Percentiles rank a stretch among this genome's conserved stretches.
Evolutionary conservation across 1,284 basidiomycete species (phyloP).

Genomic region (Neonothopanus nambi): DNA sequence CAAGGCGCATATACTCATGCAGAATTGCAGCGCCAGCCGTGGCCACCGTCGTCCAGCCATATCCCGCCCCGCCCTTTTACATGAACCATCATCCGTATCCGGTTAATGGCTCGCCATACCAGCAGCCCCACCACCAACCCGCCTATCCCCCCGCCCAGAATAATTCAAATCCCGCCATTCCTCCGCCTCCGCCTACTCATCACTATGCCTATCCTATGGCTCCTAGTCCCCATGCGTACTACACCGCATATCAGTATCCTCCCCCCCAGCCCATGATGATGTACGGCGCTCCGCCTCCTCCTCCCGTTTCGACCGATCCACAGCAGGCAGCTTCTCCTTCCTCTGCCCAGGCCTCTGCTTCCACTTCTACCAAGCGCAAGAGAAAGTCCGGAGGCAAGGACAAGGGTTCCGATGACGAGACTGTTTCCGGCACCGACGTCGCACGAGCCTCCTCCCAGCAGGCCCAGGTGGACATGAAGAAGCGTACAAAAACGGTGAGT

Average conservation of each 20-base stretch:
- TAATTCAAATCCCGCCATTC: slow-evolving; percentile 43
- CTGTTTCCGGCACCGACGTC: slow-evolving; percentile 50
- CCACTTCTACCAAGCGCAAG: slow-evolving; percentile 61
- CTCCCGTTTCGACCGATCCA: slow-evolving; percentile 32
- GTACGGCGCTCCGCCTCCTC: slow-evolving; percentile 48
- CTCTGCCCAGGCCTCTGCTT: slow-evolving; percentile 27
- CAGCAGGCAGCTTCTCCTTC: slow-evolving; percentile 32
- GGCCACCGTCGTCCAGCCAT: slow-evolving; percentile 52
- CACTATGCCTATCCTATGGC: slow-evolving; percentile 62
- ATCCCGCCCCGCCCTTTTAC: slow-evolving; percentile 44
- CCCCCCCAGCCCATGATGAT: slow-evolving; percentile 59
- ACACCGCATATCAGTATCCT: slow-evolving; percentile 60
- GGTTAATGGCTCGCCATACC: slow-evolving; percentile 59
- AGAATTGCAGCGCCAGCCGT: slow-evolving; percentile 21
- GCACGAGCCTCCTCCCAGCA: slow-evolving; percentile 33
- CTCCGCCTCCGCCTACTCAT: slow-evolving; percentile 35
- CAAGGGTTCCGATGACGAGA: slow-evolving; percentile 60
- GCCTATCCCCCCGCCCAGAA: slow-evolving; percentile 43
- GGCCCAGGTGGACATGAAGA: slow-evolving; percentile 59
- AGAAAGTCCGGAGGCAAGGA: slow-evolving; percentile 53
- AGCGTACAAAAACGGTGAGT: slow-evolving; percentile 83
- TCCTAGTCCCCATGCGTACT: slow-evolving; percentile 50
- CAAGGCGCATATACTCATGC: no score
- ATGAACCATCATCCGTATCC: slow-evolving; percentile 65
- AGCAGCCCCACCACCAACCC: slow-evolving; percentile 42